Base-by-base conservation (phyloP, 208 protist species). In the Trypanosoma mega region DNA sequence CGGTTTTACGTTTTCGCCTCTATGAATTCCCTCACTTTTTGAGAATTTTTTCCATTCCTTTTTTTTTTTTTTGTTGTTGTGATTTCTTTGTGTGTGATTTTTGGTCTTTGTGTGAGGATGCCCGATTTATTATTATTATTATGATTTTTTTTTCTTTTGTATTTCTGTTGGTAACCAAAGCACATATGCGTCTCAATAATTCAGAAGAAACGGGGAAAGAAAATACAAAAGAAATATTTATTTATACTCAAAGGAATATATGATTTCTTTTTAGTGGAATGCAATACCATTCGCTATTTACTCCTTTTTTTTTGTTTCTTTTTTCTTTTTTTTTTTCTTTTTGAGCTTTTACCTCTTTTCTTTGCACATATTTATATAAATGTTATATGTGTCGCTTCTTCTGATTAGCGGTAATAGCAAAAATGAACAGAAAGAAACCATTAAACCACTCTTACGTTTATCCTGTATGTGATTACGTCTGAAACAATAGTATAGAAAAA, bases 281-380 rank as follows among this genome's bases (percentile, higher is more conserved):
- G n/a, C n/a, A n/a, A n/a, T n/a, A n/a, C n/a, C n/a, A n/a, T n/a
- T n/a, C n/a, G n/a, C n/a, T n/a, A n/a, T n/a, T n/a, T n/a, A n/a
- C n/a, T n/a, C n/a, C n/a, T n/a, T n/a, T n/a, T n/a, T 23, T 30
- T 68, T 24, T 47, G 18, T 0, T 36, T 26, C 16, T 57, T 45
- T 34, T 59, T 67, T n/a, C 60, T 36, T 5, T 49, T 43, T 58
- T 54, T 61, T 36, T 20, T 60, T 56, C 49, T 31, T 46, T 52
- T 55, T 63, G 14, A 8, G 3, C 23, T 31, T 21, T 57, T 50
- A 49, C 34, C 27, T 44, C 50, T 57, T 18, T 43, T 50, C 24
- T 62, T 68, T 63, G 11, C 18, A 20, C 18, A 60, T 72, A 63
- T 61, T 78, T 48, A 66, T 56, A 37, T 43, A 24, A 54, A 48